A percentile compares a stretch with the other conserved stretches of the same genome.
Conservation (phyloP, 306 rosid species). For the Dalbergia oliveri region DNA sequence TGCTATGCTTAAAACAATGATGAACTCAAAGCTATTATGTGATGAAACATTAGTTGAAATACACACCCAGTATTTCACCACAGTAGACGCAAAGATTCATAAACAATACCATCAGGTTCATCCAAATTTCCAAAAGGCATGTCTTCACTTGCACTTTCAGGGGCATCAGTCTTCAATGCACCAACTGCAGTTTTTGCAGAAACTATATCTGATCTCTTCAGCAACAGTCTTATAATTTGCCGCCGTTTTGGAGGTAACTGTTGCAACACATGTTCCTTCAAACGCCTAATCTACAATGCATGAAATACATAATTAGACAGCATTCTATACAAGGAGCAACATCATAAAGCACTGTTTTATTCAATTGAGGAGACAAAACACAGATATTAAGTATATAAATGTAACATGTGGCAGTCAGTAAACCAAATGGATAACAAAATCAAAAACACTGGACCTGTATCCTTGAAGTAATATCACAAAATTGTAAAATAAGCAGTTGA, state of each 20-base stretch:
- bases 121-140: slow-evolving; percentile 52
- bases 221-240: slow-evolving; percentile 74
- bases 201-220: slow-evolving; percentile 80
- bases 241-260: slow-evolving; percentile 96
- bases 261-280: slow-evolving; percentile 86
- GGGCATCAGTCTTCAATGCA: slow-evolving; percentile 44
- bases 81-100: slow-evolving; percentile 16
- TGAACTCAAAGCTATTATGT: slow-evolving; percentile 38
- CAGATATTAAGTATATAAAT: neutral
- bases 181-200: slow-evolving; percentile 81
- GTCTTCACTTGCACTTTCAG: slow-evolving; percentile 56
- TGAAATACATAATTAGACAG: slow-evolving; percentile 41
- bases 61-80: slow-evolving; percentile 30
- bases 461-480: neutral
- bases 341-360: slow-evolving; percentile 11
- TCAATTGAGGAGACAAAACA: neutral
- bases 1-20: slow-evolving; percentile 28
- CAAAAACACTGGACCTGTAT: slow-evolving; percentile 2
- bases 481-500: slow-evolving; percentile 9
- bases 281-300: slow-evolving; percentile 82
- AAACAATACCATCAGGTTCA: slow-evolving; percentile 67
- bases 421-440: slow-evolving; percentile 18
- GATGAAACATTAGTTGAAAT: slow-evolving; percentile 12
- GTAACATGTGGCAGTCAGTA: neutral
- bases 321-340: slow-evolving; percentile 28